A percentile compares a stretch with the other conserved stretches of the same genome.
phyloP scores from a whole-genome alignment of 2,329 filamentous ascomycete genomes.

The Raffaelea deltoideospora region DNA sequence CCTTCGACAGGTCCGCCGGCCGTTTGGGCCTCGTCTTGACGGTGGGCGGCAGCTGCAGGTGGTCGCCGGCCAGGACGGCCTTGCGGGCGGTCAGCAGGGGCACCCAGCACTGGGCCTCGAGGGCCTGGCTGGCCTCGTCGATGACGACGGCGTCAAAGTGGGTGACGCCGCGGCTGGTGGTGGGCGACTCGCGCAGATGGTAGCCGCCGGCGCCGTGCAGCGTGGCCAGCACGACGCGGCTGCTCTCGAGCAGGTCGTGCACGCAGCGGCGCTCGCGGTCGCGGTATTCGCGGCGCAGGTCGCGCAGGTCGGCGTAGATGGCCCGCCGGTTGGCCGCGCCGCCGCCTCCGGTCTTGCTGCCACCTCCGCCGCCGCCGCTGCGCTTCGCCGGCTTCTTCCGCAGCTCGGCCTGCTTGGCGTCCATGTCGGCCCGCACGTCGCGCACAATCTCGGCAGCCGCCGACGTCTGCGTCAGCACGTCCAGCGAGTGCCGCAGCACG shows the following conservation, averaged over 20 bases:
- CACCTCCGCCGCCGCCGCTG: slow-evolving; percentile 31
- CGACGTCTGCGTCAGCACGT: slow-evolving; percentile 78
- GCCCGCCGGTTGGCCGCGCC: slow-evolving; percentile 31
- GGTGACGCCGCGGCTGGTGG: slow-evolving; percentile 29
- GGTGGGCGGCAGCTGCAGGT: slow-evolving; percentile 84
- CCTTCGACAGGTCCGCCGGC: neutral
- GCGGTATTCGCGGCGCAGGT: slow-evolving; percentile 75
- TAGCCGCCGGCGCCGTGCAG: slow-evolving; percentile 82
- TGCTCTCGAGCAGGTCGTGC: slow-evolving; percentile 54
- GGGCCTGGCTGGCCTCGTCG: slow-evolving; percentile 87
- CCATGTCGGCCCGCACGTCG: slow-evolving; percentile 85
- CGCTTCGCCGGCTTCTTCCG: slow-evolving; percentile 37
- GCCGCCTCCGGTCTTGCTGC: neutral
- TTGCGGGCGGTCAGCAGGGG: slow-evolving; percentile 68
- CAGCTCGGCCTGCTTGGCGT: slow-evolving; percentile 76
- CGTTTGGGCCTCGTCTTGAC: slow-evolving; percentile 53
- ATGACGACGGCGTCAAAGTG: slow-evolving; percentile 89
- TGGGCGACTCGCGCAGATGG: slow-evolving; percentile 41
- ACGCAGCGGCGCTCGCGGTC: slow-evolving; percentile 75
- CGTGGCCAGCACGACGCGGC: slow-evolving; percentile 82
- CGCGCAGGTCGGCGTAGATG: slow-evolving; percentile 75
- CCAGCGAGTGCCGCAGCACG: slow-evolving; percentile 77
- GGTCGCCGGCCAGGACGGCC: slow-evolving; percentile 83
- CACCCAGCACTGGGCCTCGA: slow-evolving; percentile 97
- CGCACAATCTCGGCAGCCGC: slow-evolving; percentile 80